Evolutionary conservation across 805 yeast genomes (phyloP).

Genomic region (Candida germanica): DNA sequence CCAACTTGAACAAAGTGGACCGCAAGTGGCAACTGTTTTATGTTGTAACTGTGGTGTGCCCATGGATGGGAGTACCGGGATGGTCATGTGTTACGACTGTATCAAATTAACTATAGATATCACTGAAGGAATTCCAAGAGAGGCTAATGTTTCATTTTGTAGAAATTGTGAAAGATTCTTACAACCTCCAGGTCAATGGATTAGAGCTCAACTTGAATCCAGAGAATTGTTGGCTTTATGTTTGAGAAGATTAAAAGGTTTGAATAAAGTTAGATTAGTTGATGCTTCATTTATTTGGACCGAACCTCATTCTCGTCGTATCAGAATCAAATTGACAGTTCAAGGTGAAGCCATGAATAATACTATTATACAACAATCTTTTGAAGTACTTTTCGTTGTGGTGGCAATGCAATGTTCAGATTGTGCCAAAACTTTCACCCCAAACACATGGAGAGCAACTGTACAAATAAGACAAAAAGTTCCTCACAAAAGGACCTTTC

Average conservation of each 20-base stretch:
- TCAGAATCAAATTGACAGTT: constrained; percentile 85
- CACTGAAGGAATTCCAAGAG: constrained; percentile 89
- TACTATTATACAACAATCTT: constrained; percentile 88
- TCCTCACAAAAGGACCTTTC: constrained; percentile 92
- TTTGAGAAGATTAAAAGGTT: constrained; percentile 81
- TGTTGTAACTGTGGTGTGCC: constrained; percentile 99
- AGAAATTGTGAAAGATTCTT: constrained; percentile 95
- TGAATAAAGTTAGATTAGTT: constrained; percentile 77
- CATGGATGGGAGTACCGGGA: constrained; percentile 90
- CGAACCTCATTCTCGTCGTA: constrained; percentile 96
- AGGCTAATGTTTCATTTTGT: constrained; percentile 89
- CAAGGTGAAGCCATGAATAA: constrained; percentile 95
- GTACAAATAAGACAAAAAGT: constrained; percentile 98
- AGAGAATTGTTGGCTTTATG: constrained; percentile 90
- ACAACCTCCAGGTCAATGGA: constrained; percentile 95
- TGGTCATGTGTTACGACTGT: constrained; percentile 97
- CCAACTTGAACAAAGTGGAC: constrained; percentile 29
- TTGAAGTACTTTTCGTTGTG: constrained; percentile 92
- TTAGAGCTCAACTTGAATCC: constrained; percentile 84
- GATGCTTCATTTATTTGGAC: constrained; percentile 98
- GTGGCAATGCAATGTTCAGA: constrained; percentile 97
- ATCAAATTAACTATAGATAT: constrained; percentile 90
- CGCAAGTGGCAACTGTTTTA: constrained; percentile 72
- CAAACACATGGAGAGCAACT: constrained; percentile 97
- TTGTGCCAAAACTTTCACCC: constrained; percentile 95